Base-by-base conservation (phyloP, 1,139 yeast genomes). In the Blastobotrys indianensis region DNA sequence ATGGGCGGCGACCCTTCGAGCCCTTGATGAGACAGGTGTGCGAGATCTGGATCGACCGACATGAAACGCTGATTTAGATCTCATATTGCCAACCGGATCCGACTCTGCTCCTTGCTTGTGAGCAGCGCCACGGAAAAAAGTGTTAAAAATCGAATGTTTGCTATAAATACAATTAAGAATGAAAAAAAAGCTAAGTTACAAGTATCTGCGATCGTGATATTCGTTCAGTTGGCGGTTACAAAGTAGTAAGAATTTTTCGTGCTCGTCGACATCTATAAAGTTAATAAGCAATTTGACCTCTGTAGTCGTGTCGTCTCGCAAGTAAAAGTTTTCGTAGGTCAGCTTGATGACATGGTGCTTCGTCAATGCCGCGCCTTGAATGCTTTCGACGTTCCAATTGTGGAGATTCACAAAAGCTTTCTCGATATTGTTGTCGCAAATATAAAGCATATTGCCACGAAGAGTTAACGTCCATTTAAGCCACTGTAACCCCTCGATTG, bases 151-250 rank as follows among this genome's bases (percentile, higher is more conserved):
- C n/a, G n/a, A n/a, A n/a, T n/a, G 6, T 20, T 20, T 20, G 25
- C 7, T 20, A 20, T 20, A 20, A 20, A 20, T 20, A 20, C 25
- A 20, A 20, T 20, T 31, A 31, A 13, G 33, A n/a, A n/a, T 31
- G 12, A 31, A n/a, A 31, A 31, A 31, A 8, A 31, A n/a, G n/a
- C n/a, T n/a, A n/a, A n/a, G n/a, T 8, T 31, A 31, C 5, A 31
- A n/a, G 15, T 31, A 31, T 31, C 33, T 31, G 33, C 15, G 12
- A 8, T 31, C 33, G 37, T 34, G 25, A 9, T 20, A 15, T 15
- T 12, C 37, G 37, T 34, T 34, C 28, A 34, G 7, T n/a, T 34
- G 25, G 13, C 37, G 17, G 7, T 34, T 34, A n/a, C 37, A 34
- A 12, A 15, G 23, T n/a, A 34, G 17, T 12, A 34, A 15, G 7